Conservation (phyloP, 805 yeast species). For the Phaffomyces antillensis region DNA sequence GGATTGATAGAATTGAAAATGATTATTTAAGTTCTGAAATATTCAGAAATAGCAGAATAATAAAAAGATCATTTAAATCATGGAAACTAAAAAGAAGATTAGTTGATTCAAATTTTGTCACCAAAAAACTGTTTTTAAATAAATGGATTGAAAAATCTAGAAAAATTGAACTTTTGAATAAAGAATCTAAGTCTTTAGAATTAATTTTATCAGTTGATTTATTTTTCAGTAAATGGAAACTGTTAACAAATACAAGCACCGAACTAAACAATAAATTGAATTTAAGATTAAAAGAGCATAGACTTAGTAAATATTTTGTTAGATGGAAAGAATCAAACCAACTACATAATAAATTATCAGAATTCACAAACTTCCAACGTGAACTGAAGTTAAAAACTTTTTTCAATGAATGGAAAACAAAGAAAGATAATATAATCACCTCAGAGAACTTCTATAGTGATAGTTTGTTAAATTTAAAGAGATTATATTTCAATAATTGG, state of each 20-base stretch:
- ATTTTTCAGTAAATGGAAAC: conserved; percentile 21
- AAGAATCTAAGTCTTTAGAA: conserved; percentile 14
- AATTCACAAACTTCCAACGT: conserved; percentile 3
- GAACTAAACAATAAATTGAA: not conserved
- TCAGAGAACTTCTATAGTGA: not conserved
- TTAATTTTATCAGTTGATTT: conserved; percentile 19
- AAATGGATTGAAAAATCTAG: conserved; percentile 10
- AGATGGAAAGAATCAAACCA: conserved; percentile 8
- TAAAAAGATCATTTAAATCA: not conserved
- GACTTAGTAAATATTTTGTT: not conserved
- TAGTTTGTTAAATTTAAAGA: not conserved
- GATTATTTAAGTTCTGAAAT: not conserved
- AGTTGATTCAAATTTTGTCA: not conserved
- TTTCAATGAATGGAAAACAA: conserved; percentile 12
- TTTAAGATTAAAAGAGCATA: not conserved
- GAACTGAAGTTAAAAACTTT: conserved; percentile 9
- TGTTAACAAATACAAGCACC: not conserved
- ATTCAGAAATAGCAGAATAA: not conserved
- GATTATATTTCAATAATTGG: conserved; percentile 9
- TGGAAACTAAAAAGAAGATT: not conserved
- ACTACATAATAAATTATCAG: conserved; percentile 7
- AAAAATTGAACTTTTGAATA: not conserved
- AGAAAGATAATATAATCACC: not conserved
- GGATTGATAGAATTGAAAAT: conserved; percentile 9
- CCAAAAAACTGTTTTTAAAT: not conserved